These are phyloP conservation scores for Sarcocystis neurona DNA, from an alignment of 169 alveolate genomes.

Conservation along the genomic window DNA sequence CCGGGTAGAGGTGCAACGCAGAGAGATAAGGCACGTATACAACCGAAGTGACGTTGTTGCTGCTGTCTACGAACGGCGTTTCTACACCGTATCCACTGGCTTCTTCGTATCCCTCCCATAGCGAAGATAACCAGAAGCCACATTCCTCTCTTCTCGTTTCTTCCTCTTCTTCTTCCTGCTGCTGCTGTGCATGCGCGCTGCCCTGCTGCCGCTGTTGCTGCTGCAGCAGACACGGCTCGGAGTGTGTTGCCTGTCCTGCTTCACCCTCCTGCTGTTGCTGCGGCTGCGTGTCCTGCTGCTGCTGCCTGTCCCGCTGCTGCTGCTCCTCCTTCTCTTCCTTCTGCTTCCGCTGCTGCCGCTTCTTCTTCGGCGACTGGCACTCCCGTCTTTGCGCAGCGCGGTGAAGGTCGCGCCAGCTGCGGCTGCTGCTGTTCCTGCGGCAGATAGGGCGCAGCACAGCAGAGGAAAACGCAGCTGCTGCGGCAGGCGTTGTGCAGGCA, in stretches of 20 bases:
- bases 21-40: slow-evolving; percentile 49
- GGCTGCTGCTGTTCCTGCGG: background rate
- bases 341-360: background rate
- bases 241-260: no score
- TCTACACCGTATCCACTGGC: slow-evolving; percentile 47
- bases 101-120: slow-evolving; percentile 42
- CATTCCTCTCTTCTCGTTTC: background rate
- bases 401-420: background rate
- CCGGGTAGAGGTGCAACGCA: slow-evolving; percentile 55
- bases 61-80: slow-evolving; percentile 35
- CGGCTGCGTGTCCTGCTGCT: background rate
- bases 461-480: background rate
- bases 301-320: background rate
- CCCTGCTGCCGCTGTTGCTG: no score
- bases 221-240: no score
- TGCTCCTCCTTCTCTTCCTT: background rate
- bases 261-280: no score
- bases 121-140: background rate
- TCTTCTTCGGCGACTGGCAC: background rate
- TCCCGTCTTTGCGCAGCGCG: background rate
- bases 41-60: slow-evolving; percentile 9
- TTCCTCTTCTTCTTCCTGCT: background rate
- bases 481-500: background rate
- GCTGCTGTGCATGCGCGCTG: no score
- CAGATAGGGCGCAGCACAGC: background rate